phyloP scores from a whole-genome alignment of 345 rosid species.

The Boechera stricta region DNA sequence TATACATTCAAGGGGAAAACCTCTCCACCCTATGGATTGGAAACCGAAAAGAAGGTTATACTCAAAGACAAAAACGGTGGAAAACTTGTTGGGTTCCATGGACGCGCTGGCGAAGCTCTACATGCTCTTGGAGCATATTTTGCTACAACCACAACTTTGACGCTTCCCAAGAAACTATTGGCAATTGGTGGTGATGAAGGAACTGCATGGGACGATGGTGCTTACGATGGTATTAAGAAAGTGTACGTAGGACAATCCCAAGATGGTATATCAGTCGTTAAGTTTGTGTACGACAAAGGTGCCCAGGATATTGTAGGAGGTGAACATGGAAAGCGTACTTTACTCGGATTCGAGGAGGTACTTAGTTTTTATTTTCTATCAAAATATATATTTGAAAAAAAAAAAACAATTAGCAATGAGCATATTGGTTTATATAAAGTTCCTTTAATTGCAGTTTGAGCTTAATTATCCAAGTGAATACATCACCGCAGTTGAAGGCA shows the following conservation, averaged over 20 bases:
- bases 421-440: not conserved
- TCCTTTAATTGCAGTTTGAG: not conserved
- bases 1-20: constrained; percentile 14
- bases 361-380: not conserved
- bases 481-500: constrained; percentile 27
- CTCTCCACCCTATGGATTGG: constrained; percentile 28
- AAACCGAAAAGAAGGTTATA: not conserved
- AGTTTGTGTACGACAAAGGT: constrained; percentile 38
- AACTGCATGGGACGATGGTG: constrained; percentile 42
- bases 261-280: constrained; percentile 24
- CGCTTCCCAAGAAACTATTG: constrained; percentile 6
- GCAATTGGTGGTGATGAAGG: constrained; percentile 32
- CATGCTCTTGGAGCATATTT: constrained; percentile 43
- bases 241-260: constrained; percentile 31
- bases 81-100: constrained; percentile 43
- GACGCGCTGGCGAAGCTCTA: constrained; percentile 24
- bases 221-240: constrained; percentile 25
- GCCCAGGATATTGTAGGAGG: not conserved
- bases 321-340: constrained; percentile 25
- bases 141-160: not conserved
- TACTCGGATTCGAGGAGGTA: constrained; percentile 39
- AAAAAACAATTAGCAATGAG: not conserved
- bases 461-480: constrained; percentile 38
- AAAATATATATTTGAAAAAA: not conserved
- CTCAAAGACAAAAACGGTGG: constrained; percentile 31